Evolutionary conservation across 73 alveolate genomes (phyloP).

Genomic region (Paramecium sexaurelia): DNA sequence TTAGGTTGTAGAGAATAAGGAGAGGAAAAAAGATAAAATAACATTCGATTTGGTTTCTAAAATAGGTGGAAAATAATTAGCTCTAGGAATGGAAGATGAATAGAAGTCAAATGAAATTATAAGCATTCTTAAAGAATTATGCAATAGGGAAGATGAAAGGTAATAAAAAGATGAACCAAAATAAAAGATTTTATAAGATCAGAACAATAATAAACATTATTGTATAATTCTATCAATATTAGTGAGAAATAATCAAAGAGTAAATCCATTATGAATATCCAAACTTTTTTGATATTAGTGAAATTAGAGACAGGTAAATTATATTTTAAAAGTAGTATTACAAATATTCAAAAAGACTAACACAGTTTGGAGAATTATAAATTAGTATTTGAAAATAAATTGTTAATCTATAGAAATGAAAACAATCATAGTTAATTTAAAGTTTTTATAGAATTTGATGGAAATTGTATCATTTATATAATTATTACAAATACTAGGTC

Average conservation of each 20-base stretch:
- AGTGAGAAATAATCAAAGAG: neutral
- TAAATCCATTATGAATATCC: neutral
- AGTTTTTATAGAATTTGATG: neutral
- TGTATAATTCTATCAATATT: neutral
- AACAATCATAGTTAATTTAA: neutral
- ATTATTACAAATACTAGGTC: neutral
- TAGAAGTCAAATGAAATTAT: neutral
- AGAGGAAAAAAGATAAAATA: neutral
- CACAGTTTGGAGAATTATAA: neutral
- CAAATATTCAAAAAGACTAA: neutral
- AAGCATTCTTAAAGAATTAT: neutral
- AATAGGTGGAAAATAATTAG: neutral
- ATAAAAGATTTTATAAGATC: neutral
- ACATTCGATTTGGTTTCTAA: neutral
- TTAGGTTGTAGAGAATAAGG: neutral
- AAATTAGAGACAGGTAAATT: neutral
- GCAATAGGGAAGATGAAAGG: neutral
- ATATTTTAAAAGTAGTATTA: neutral
- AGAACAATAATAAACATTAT: neutral
- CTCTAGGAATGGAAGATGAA: neutral
- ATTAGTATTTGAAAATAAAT: neutral
- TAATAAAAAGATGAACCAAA: neutral
- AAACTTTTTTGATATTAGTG: neutral
- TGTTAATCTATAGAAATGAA: neutral
- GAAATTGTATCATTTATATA: neutral